phyloP scores from a whole-genome alignment of 169 alveolate species.

The Plasmodium relictum region DNA sequence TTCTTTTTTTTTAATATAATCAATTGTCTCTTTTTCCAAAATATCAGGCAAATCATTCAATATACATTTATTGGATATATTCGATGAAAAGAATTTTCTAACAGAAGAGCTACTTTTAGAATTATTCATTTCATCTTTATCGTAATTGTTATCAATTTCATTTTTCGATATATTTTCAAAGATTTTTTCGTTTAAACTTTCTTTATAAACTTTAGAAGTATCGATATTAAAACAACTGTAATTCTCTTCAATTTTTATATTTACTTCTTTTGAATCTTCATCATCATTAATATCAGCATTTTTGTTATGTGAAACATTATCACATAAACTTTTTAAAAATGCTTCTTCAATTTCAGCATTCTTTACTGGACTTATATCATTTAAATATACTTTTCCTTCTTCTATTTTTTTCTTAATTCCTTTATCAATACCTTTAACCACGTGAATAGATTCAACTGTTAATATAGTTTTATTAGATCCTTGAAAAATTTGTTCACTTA shows the following conservation, averaged over 20 bases:
- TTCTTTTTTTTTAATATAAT: conserved; percentile 49
- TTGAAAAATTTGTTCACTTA: conserved; percentile 60
- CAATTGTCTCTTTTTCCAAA: conserved; percentile 50
- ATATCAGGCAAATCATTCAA: conserved; percentile 48
- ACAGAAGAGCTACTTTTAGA: conserved; percentile 8
- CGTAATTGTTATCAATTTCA: neutral
- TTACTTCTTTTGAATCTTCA: conserved; percentile 28
- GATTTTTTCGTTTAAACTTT: neutral
- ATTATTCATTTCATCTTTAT: neutral
- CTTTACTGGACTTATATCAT: conserved; percentile 74
- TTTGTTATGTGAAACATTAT: conserved; percentile 16
- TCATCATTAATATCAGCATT: neutral
- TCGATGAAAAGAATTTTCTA: neutral
- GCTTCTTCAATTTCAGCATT: conserved; percentile 76
- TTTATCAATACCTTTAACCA: conserved; percentile 66
- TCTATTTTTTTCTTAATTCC: conserved; percentile 58
- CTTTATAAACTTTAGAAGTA: neutral
- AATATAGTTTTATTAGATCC: conserved; percentile 33
- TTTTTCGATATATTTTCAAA: neutral
- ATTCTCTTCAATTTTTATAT: conserved; percentile 54
- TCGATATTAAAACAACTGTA: conserved; percentile 34
- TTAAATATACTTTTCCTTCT: conserved; percentile 60
- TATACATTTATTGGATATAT: conserved; percentile 25
- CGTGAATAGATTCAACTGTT: conserved; percentile 47
- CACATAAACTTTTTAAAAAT: conserved; percentile 63